Percentiles rank a stretch among this genome's conserved stretches.
Conservation (phyloP, 306 rosid species). For the Acacia confusa region DNA sequence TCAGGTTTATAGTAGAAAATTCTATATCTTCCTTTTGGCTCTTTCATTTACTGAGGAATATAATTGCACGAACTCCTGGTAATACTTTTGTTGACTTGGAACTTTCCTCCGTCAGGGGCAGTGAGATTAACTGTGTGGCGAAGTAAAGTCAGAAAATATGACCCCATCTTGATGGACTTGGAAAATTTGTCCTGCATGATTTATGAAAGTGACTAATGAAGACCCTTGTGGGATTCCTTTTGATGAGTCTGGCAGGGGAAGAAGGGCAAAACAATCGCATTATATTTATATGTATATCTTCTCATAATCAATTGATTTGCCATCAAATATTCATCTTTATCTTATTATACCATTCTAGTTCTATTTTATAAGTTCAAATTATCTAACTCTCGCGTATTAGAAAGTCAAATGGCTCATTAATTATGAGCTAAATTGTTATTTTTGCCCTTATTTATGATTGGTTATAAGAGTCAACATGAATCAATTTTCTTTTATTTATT, state of each 20-base stretch:
- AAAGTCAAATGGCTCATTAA: too few relatives aligned
- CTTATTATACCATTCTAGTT: background rate
- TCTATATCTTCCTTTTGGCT: background rate
- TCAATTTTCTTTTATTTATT: too few relatives aligned
- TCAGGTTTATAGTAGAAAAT: constrained; percentile 13
- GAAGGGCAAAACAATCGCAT: background rate
- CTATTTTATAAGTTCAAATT: too few relatives aligned
- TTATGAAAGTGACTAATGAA: background rate
- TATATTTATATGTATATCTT: background rate
- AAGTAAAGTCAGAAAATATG: background rate
- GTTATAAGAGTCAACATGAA: too few relatives aligned
- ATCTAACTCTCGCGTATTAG: too few relatives aligned
- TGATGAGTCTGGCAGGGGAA: background rate
- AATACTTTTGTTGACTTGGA: constrained; percentile 3
- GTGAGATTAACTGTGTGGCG: background rate
- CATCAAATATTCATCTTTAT: background rate
- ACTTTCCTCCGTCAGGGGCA: background rate
- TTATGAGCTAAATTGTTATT: too few relatives aligned
- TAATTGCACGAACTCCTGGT: background rate
- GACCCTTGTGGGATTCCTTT: background rate
- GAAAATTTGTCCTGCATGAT: background rate
- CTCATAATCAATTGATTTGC: background rate
- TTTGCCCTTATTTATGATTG: too few relatives aligned
- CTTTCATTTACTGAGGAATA: background rate
- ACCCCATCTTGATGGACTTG: background rate